Evolutionary conservation across 2,329 filamentous ascomycete species (phyloP).

Genomic region (Hortaea werneckii): DNA sequence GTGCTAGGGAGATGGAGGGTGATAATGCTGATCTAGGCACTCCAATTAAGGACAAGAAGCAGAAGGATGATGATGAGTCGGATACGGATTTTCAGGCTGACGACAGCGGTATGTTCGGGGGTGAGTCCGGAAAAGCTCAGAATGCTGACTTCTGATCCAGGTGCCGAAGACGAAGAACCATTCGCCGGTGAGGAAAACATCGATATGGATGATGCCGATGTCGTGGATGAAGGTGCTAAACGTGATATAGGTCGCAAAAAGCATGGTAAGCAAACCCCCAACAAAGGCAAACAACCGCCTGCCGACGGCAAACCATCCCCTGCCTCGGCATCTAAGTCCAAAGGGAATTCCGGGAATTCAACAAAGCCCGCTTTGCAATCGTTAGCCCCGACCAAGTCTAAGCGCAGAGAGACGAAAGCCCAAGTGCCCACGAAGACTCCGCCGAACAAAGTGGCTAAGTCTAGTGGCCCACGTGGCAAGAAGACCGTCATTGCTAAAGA

Average conservation of each 20-base stretch:
- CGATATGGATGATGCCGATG: conserved; percentile 5
- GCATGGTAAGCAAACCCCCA: conserved; percentile 7
- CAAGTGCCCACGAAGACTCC: conserved; percentile 3
- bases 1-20: conserved; percentile 18
- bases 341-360: conserved; percentile 3
- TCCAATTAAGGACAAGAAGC: conserved; percentile 26
- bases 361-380: conserved; percentile 3
- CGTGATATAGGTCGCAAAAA: conserved; percentile 16
- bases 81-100: conserved; percentile 43
- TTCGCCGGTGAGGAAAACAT: conserved; percentile 21
- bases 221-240: conserved; percentile 16
- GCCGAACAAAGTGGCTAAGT: conserved; percentile 1
- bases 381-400: conserved; percentile 3
- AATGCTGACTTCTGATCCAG: conserved; percentile 4
- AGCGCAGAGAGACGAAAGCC: too few species aligned
- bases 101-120: conserved; percentile 22
- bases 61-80: conserved; percentile 28
- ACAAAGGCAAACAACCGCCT: neutral
- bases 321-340: conserved; percentile 3
- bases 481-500: neutral
- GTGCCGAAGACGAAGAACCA: conserved; percentile 19
- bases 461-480: conserved; percentile 1
- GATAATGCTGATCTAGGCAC: conserved; percentile 10
- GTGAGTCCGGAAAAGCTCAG: conserved; percentile 1
- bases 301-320: neutral